phyloP scores from a whole-genome alignment of 2,329 filamentous ascomycete species.

The Sarocladium kiliense region DNA sequence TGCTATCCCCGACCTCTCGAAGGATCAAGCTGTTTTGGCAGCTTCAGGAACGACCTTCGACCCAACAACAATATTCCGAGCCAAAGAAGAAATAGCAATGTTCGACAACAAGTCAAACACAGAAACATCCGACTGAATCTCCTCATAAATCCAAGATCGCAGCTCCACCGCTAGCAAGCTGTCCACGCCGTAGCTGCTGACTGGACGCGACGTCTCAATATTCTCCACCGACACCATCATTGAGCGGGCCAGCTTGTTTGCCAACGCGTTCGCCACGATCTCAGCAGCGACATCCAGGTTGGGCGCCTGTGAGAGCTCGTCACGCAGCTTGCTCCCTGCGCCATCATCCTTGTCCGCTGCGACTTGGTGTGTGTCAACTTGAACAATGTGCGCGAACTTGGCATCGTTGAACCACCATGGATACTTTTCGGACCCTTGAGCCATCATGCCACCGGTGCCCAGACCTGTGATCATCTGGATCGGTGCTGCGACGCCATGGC shows the following conservation, averaged over 20 bases:
- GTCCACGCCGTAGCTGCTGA: conserved; percentile 16
- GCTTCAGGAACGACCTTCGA: too few species aligned
- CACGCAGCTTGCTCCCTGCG: background rate
- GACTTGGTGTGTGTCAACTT: background rate
- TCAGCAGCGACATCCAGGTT: background rate
- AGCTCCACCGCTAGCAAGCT: conserved; percentile 17
- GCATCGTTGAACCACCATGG: background rate
- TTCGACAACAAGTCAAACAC: conserved; percentile 18
- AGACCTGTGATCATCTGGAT: too few species aligned
- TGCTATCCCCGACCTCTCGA: too few species aligned
- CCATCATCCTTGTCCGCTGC: background rate
- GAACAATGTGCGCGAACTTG: background rate
- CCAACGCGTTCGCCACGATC: background rate
- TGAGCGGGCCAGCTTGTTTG: background rate
- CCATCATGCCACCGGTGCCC: background rate
- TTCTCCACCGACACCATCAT: background rate
- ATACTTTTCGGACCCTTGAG: background rate
- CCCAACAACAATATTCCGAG: background rate
- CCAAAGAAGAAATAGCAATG: conserved; percentile 13
- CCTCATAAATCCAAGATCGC: conserved; percentile 17
- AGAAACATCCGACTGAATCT: conserved; percentile 16
- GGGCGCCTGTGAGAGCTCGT: background rate
- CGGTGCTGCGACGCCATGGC: too few species aligned
- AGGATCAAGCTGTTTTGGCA: too few species aligned
- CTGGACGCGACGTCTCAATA: background rate